phyloP scores from a whole-genome alignment of 306 rosid genomes.

The Carpinus viminea region DNA sequence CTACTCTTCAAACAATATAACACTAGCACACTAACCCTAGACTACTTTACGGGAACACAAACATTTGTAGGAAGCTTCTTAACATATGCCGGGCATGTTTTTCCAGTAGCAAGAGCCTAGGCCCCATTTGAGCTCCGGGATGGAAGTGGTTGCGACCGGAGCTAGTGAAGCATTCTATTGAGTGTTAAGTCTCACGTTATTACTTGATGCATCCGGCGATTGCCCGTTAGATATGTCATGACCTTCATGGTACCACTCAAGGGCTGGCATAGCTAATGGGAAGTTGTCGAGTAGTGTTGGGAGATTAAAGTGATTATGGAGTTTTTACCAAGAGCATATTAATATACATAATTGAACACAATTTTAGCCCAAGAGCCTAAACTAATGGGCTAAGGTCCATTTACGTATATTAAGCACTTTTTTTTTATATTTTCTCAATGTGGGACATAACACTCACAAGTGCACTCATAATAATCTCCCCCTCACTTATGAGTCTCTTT shows the following conservation, averaged over 20 bases:
- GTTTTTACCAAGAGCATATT: no score
- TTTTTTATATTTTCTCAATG: no score
- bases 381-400: no score
- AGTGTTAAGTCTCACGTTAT: slow-evolving; percentile 24
- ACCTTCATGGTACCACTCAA: slow-evolving; percentile 55
- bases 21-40: slow-evolving; percentile 1
- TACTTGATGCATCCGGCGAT: slow-evolving; percentile 4
- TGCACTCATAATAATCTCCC: no score
- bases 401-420: no score
- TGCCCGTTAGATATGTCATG: slow-evolving; percentile 5
- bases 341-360: no score
- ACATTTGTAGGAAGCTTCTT: neutral
- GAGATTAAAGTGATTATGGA: no score
- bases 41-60: neutral
- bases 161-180: slow-evolving; percentile 14
- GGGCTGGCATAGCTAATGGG: slow-evolving; percentile 43
- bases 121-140: slow-evolving; percentile 33
- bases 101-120: slow-evolving; percentile 47
- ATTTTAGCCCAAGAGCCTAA: no score
- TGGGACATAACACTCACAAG: no score
- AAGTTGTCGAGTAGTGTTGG: slow-evolving; percentile 59
- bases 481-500: no score
- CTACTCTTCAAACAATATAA: slow-evolving; percentile 14
- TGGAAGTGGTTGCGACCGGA: neutral
- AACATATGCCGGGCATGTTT: slow-evolving; percentile 56